Evolutionary conservation across 169 alveolate genomes (phyloP).

Genomic region (Cryptosporidium xiaoi): DNA sequence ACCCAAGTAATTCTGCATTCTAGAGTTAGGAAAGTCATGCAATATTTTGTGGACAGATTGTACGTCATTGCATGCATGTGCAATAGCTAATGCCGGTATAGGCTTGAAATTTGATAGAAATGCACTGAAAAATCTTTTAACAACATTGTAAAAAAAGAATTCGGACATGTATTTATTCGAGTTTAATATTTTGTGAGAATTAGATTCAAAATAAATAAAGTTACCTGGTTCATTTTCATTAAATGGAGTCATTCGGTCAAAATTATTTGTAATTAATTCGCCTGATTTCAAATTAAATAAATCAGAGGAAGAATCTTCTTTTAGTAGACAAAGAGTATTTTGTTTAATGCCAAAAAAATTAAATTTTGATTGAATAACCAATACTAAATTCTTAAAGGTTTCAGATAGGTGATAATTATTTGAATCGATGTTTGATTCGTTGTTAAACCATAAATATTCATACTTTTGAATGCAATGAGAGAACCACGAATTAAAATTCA

Average conservation of each 20-base stretch:
- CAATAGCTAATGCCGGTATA: constrained; percentile 69
- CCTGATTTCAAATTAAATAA: no score
- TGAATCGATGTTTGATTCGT: not conserved
- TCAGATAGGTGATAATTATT: not conserved
- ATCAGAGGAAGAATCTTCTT: constrained; percentile 10
- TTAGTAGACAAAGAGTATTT: constrained; percentile 41
- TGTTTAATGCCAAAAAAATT: constrained; percentile 26
- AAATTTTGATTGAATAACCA: constrained; percentile 32
- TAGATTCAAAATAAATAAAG: not conserved
- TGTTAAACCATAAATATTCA: constrained; percentile 32
- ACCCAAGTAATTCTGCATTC: not conserved
- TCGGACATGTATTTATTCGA: constrained; percentile 2
- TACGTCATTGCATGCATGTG: constrained; percentile 71
- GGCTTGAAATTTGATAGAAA: constrained; percentile 50
- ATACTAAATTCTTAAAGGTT: constrained; percentile 11
- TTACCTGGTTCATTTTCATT: no score
- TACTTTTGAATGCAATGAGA: constrained; percentile 25
- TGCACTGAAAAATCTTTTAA: constrained; percentile 40
- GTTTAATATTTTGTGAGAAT: not conserved
- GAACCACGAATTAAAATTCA: constrained; percentile 58
- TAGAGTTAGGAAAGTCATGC: constrained; percentile 50
- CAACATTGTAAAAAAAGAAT: not conserved
- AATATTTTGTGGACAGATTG: constrained; percentile 58
- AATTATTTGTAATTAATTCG: no score
- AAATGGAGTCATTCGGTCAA: no score